Evolutionary conservation across 2,329 filamentous ascomycete species (phyloP).

Genomic region (Annulohypoxylon truncatum): DNA sequence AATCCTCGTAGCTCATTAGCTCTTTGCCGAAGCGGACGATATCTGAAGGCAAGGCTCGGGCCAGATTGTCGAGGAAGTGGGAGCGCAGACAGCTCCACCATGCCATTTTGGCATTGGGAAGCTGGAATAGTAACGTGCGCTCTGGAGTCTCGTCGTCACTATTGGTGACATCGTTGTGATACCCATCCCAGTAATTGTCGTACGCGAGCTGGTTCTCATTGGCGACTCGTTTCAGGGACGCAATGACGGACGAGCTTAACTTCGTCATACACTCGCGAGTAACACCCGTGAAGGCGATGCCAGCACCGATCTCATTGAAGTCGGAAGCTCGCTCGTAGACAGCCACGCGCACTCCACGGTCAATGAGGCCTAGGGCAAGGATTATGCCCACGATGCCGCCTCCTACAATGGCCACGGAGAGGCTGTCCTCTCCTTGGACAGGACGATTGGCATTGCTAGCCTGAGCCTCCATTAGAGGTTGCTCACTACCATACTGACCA

Average conservation of each 20-base stretch:
- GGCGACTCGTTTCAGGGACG: conserved; percentile 14
- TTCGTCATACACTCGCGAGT: conserved; percentile 22
- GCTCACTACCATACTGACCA: background rate
- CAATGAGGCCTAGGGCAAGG: conserved; percentile 27
- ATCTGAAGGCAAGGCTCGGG: conserved; percentile 56
- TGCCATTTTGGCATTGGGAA: background rate
- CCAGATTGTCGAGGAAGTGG: conserved; percentile 60
- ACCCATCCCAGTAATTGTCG: conserved; percentile 37
- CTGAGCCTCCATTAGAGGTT: background rate
- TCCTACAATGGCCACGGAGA: conserved; percentile 33
- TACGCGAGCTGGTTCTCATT: background rate
- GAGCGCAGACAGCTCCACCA: conserved; percentile 54
- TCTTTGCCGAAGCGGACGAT: conserved; percentile 55
- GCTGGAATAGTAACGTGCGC: conserved; percentile 4
- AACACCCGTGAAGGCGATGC: conserved; percentile 37
- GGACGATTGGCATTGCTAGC: background rate
- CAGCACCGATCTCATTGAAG: conserved; percentile 40
- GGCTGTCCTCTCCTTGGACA: background rate
- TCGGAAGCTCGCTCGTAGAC: conserved; percentile 34
- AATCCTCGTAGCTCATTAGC: background rate
- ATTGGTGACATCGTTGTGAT: conserved; percentile 8
- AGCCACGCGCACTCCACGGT: conserved; percentile 11
- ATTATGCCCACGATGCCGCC: conserved; percentile 40
- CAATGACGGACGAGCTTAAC: conserved; percentile 24
- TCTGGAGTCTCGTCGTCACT: background rate